Conservation (phyloP, 257 asterid genomes). For the Nicotiana paniculata region DNA sequence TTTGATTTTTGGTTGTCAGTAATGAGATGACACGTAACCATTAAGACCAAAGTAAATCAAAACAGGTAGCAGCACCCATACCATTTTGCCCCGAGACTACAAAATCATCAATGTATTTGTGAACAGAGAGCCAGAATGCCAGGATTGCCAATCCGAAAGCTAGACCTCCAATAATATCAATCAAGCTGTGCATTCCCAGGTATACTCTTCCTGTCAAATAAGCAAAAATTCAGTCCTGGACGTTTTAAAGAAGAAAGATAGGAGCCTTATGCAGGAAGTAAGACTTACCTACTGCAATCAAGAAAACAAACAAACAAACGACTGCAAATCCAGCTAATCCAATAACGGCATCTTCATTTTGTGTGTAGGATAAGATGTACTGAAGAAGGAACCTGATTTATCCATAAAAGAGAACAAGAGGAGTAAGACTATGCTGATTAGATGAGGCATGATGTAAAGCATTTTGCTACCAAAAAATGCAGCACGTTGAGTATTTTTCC, state of each 20-base stretch:
- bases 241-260: constrained; percentile 9
- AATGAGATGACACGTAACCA: too few species aligned
- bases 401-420: constrained; percentile 13
- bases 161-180: constrained; percentile 75
- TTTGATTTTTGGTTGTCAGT: too few species aligned
- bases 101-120: constrained; percentile 55
- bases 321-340: constrained; percentile 36
- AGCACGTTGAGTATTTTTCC: background rate
- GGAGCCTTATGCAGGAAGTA: constrained; percentile 6
- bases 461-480: background rate
- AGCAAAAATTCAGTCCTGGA: constrained; percentile 6
- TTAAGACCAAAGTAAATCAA: background rate
- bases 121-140: constrained; percentile 65
- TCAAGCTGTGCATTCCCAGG: constrained; percentile 94
- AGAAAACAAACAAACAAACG: constrained; percentile 56
- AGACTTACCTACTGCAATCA: constrained; percentile 64
- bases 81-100: constrained; percentile 79
- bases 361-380: constrained; percentile 47
- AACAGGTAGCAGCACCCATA: constrained; percentile 18
- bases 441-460: background rate
- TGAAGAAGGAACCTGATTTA: constrained; percentile 63
- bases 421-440: background rate
- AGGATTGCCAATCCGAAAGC: constrained; percentile 64
- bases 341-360: constrained; percentile 24
- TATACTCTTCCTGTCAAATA: constrained; percentile 68